phyloP scores from a whole-genome alignment of 2,329 filamentous ascomycete species.

The Zelopaecilomyces penicillatus region DNA sequence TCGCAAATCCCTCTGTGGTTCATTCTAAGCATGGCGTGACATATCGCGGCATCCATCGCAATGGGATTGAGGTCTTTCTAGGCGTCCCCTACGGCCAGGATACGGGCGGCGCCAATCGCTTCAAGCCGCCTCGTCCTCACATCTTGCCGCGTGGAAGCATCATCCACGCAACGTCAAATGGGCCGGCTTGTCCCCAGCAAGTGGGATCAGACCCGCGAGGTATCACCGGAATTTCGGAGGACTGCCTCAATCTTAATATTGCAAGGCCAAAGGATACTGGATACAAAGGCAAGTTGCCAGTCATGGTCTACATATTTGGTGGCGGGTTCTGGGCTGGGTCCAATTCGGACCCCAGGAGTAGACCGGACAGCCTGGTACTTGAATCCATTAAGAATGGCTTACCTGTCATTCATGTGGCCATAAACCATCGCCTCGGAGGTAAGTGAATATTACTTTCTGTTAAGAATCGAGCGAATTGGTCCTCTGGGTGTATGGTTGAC shows the following conservation, averaged over 20 bases:
- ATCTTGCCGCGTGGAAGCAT: slow-evolving; percentile 21
- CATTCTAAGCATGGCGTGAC: slow-evolving; percentile 23
- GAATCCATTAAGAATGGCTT: slow-evolving; percentile 35
- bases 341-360: slow-evolving; percentile 23
- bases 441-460: neutral
- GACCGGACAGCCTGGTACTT: slow-evolving; percentile 37
- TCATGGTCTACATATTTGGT: slow-evolving; percentile 28
- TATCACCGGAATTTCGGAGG: slow-evolving; percentile 29
- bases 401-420: slow-evolving; percentile 25
- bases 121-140: slow-evolving; percentile 34
- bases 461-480: too few relatives aligned
- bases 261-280: slow-evolving; percentile 19
- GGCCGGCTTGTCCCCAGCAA: slow-evolving; percentile 36
- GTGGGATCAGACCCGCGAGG: slow-evolving; percentile 25
- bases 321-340: slow-evolving; percentile 24
- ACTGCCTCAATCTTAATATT: slow-evolving; percentile 28
- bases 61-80: slow-evolving; percentile 38
- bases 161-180: slow-evolving; percentile 31
- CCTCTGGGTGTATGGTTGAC: neutral
- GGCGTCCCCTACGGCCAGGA: slow-evolving; percentile 39
- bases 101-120: slow-evolving; percentile 35
- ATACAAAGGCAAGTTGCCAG: slow-evolving; percentile 20
- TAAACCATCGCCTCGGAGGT: slow-evolving; percentile 24
- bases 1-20: slow-evolving; percentile 3
- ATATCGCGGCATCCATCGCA: slow-evolving; percentile 34